phyloP scores from a whole-genome alignment of 345 rosid genomes.

The Salix exigua region DNA sequence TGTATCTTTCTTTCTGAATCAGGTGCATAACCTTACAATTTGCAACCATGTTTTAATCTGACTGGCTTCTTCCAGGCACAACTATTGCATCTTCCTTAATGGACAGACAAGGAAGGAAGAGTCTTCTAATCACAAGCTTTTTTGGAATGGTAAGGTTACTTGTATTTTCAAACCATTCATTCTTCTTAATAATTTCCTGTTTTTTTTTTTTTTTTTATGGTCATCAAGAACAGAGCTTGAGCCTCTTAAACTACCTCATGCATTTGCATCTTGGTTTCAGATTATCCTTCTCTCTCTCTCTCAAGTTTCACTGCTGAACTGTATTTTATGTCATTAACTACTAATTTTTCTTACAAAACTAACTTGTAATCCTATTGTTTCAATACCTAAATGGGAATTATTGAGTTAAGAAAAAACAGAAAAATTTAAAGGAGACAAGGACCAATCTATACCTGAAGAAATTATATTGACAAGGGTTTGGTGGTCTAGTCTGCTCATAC shows the following conservation, averaged over 20 bases:
- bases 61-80: slow-evolving; percentile 59
- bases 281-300: neutral
- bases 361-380: neutral
- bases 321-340: neutral
- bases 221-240: neutral
- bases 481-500: neutral
- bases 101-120: slow-evolving; percentile 96
- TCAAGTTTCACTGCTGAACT: neutral
- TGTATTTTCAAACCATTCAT: neutral
- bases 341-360: neutral
- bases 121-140: slow-evolving; percentile 85
- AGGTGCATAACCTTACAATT: neutral
- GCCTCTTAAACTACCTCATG: neutral
- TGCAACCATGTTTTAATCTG: neutral
- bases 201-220: neutral
- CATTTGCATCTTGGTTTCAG: slow-evolving; percentile 6
- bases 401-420: neutral
- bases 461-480: neutral
- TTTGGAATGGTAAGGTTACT: slow-evolving; percentile 56
- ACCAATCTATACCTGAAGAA: neutral
- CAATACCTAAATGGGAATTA: neutral
- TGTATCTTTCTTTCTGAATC: neutral
- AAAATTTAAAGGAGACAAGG: neutral
- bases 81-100: slow-evolving; percentile 91
- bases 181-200: neutral